Evolutionary conservation across 441 rosid genomes (phyloP).

Genomic region (Gossypium aridum): DNA sequence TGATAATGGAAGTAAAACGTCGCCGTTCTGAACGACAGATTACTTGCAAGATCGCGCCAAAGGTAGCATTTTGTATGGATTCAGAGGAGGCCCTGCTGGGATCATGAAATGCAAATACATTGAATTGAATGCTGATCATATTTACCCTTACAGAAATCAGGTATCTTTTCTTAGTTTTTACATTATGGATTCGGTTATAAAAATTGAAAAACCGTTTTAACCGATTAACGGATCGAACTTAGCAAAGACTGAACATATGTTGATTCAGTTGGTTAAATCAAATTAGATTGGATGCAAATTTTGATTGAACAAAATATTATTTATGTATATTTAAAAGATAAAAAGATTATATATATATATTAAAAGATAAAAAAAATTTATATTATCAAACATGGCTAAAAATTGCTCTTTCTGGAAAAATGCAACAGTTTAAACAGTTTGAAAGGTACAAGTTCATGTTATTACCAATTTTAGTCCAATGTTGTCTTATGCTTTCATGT

Average conservation of each 20-base stretch:
- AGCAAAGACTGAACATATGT: not conserved
- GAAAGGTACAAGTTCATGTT: not conserved
- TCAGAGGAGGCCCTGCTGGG: conserved; percentile 98
- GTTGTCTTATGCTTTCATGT: not conserved
- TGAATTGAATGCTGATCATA: conserved; percentile 63
- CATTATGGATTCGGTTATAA: not conserved
- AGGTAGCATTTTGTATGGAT: conserved; percentile 82
- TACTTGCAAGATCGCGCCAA: conserved; percentile 82
- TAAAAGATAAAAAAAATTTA: too few relatives aligned
- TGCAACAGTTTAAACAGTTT: too few relatives aligned
- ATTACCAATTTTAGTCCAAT: not conserved
- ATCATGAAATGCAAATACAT: conserved; percentile 27
- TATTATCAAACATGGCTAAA: not conserved
- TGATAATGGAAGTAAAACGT: not conserved
- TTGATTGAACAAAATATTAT: too few relatives aligned
- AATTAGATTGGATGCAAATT: too few relatives aligned
- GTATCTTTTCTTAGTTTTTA: conserved; percentile 23
- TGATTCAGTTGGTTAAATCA: too few relatives aligned
- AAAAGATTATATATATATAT: too few relatives aligned
- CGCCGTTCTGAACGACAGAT: conserved; percentile 32
- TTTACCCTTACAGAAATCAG: conserved; percentile 91
- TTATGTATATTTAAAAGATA: too few relatives aligned
- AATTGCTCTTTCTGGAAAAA: not conserved
- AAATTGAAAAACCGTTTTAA: not conserved
- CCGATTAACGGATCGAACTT: not conserved